Evolutionary conservation across 2,329 filamentous ascomycete species (phyloP).

Genomic region (Ustilaginoidea virens): DNA sequence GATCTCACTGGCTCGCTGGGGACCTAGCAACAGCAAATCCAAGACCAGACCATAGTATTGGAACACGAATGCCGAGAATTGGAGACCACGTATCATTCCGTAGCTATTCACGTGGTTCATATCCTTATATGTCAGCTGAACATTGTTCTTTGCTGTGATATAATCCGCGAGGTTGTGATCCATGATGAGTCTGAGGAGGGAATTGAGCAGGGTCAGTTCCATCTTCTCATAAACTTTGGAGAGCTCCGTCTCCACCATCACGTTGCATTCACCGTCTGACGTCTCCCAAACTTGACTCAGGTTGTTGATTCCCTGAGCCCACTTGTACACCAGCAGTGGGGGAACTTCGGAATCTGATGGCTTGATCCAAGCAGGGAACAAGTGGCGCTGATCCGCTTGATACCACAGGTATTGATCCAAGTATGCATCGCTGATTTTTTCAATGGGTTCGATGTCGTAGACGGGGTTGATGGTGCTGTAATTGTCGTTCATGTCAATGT

Average conservation of each 20-base stretch:
- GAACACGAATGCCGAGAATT: constrained; percentile 98
- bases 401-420: constrained; percentile 99
- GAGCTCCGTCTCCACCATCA: constrained; percentile 94
- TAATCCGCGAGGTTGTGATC: constrained; percentile 98
- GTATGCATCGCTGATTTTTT: constrained; percentile 98
- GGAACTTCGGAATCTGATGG: constrained; percentile 96
- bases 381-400: constrained; percentile 88
- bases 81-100: constrained; percentile 91
- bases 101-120: constrained; percentile 99
- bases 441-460: constrained; percentile 96
- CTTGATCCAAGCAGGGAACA: constrained; percentile 99
- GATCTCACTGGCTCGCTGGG: constrained; percentile 95
- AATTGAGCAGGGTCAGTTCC: constrained; percentile 87
- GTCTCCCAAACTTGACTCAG: constrained; percentile 90
- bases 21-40: constrained; percentile 77
- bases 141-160: constrained; percentile 98
- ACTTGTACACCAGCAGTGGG: constrained; percentile 89
- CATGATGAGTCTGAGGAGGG: constrained; percentile 88
- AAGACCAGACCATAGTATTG: constrained; percentile 96
- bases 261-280: constrained; percentile 88
- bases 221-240: constrained; percentile 99
- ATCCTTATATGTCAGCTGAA: constrained; percentile 97
- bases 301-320: constrained; percentile 99
- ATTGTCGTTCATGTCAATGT: constrained; percentile 99
- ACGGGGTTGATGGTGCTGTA: constrained; percentile 98